Evolutionary conservation across 345 rosid species (phyloP).

Genomic region (Boechera retrofracta): DNA sequence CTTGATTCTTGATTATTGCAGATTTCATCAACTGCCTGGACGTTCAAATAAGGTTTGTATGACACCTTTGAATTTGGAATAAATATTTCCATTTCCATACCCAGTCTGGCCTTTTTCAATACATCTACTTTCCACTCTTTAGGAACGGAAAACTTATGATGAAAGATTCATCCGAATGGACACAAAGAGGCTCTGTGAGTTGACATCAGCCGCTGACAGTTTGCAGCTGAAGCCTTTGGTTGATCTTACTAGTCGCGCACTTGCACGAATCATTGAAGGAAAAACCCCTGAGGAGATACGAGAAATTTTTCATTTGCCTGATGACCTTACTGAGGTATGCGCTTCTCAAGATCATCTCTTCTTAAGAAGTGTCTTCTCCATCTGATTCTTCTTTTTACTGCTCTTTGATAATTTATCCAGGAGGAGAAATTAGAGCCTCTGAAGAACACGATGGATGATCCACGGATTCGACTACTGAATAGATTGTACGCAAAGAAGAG

Average conservation of each 20-base stretch:
- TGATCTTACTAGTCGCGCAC: conserved; percentile 90
- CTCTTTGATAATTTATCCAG: conserved; percentile 47
- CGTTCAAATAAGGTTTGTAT: conserved; percentile 73
- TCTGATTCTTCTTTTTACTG: conserved; percentile 24
- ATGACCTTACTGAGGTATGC: conserved; percentile 92
- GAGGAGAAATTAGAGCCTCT: conserved; percentile 95
- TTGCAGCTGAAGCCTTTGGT: conserved; percentile 89
- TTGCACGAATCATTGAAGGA: conserved; percentile 87
- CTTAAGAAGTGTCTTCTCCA: conserved; percentile 13
- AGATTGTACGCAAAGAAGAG: conserved; percentile 83
- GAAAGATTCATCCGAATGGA: conserved; percentile 89
- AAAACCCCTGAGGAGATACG: conserved; percentile 89
- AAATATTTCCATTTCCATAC: conserved; percentile 14
- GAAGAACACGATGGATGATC: conserved; percentile 80
- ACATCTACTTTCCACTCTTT: conserved; percentile 31
- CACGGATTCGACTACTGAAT: conserved; percentile 83
- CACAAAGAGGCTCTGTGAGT: conserved; percentile 81
- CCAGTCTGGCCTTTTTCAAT: conserved; percentile 6
- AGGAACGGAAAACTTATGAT: conserved; percentile 85
- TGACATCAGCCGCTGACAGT: conserved; percentile 94
- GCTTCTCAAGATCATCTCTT: conserved; percentile 38
- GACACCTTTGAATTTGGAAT: not conserved
- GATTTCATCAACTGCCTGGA: conserved; percentile 86
- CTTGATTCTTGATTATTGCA: conserved; percentile 80
- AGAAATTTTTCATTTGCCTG: conserved; percentile 90